These are phyloP conservation scores for Kingdonia uniflora DNA, from an alignment of 164 flowering plant genomes.

Conservation along the genomic window DNA sequence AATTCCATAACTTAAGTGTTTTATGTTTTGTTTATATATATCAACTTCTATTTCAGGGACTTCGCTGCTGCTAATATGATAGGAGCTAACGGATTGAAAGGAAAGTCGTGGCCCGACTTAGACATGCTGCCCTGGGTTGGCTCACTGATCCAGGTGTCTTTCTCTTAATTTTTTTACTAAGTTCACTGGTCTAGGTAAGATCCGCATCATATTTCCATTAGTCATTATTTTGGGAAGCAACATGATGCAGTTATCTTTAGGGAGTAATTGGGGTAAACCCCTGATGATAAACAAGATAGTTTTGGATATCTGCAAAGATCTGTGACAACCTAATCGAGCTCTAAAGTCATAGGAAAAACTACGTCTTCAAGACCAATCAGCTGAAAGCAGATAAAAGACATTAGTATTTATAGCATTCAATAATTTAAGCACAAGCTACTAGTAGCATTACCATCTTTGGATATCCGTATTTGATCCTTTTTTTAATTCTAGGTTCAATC, in stretches of 20 bases:
- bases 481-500: conserved; percentile 38
- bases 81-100: conserved; percentile 58
- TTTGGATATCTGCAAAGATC: background rate
- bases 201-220: too few relatives aligned
- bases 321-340: too few relatives aligned
- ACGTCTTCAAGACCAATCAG: too few relatives aligned
- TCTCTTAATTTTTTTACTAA: background rate
- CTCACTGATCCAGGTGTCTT: conserved; percentile 66
- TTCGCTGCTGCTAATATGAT: conserved; percentile 51
- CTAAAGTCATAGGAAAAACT: too few relatives aligned
- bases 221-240: conserved; percentile 59
- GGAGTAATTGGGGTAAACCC: too few relatives aligned
- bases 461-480: background rate
- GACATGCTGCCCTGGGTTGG: conserved; percentile 97
- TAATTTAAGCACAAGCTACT: too few relatives aligned
- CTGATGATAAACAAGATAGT: too few relatives aligned
- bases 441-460: background rate
- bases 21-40: too few relatives aligned
- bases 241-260: conserved; percentile 18
- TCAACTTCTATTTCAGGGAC: conserved; percentile 38
- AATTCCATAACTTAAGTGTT: too few relatives aligned
- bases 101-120: conserved; percentile 87
- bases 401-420: too few relatives aligned
- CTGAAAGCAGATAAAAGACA: too few relatives aligned
- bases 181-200: background rate